phyloP scores from a whole-genome alignment of 1,284 basidiomycete species.

The Apiotrichum akiyoshidainum region DNA sequence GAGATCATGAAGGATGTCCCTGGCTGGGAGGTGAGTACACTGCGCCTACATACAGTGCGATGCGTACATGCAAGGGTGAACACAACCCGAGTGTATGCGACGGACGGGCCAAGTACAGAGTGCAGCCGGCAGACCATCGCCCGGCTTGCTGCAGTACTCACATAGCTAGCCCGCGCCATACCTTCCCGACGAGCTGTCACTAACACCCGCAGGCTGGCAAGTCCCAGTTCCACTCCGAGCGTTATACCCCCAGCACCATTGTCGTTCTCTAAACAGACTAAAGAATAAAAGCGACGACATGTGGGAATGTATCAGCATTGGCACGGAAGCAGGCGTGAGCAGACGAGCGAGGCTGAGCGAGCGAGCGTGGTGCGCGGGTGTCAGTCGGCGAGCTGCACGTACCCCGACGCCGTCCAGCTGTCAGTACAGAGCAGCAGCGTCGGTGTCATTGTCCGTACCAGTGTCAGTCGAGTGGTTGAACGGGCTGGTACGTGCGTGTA shows the following conservation, averaged over 20 bases:
- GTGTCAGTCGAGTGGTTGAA: too few relatives aligned
- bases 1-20: slow-evolving; percentile 94
- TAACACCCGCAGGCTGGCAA: slow-evolving; percentile 60
- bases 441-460: too few relatives aligned
- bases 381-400: too few relatives aligned
- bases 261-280: slow-evolving; percentile 50
- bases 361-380: neutral
- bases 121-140: too few relatives aligned
- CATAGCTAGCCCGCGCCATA: too few relatives aligned
- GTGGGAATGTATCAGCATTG: slow-evolving; percentile 7
- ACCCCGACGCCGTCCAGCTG: too few relatives aligned
- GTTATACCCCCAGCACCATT: slow-evolving; percentile 64
- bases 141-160: too few relatives aligned
- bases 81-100: too few relatives aligned
- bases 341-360: neutral
- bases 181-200: neutral
- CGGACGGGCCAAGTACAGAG: too few relatives aligned
- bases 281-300: neutral
- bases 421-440: too few relatives aligned
- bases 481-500: too few relatives aligned
- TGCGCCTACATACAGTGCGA: neutral
- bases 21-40: slow-evolving; percentile 83
- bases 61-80: too few relatives aligned
- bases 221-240: slow-evolving; percentile 79
- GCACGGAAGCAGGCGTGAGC: neutral